Conservation (phyloP, 1,139 yeast species). For the Debaryomyces sp. region DNA sequence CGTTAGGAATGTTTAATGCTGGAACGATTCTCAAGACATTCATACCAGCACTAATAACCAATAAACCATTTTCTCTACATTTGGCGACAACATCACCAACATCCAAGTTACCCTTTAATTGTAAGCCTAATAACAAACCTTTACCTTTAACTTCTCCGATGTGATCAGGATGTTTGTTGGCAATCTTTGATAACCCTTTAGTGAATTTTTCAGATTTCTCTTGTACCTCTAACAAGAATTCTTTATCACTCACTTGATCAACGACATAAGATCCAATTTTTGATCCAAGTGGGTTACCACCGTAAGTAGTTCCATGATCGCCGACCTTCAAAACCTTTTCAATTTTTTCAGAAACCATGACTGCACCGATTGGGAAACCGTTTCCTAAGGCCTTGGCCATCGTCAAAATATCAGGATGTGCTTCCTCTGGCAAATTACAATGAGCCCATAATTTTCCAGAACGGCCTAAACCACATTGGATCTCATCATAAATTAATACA, state of each 20-base stretch:
- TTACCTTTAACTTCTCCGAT: constrained; percentile 78
- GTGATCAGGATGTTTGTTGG: constrained; percentile 57
- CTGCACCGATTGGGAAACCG: constrained; percentile 97
- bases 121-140: constrained; percentile 84
- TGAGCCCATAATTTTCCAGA: constrained; percentile 96
- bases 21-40: constrained; percentile 91
- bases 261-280: constrained; percentile 79
- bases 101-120: constrained; percentile 58
- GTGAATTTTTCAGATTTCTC: constrained; percentile 58
- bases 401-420: constrained; percentile 92
- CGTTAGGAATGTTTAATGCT: constrained; percentile 80
- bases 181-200: constrained; percentile 53
- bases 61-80: constrained; percentile 77
- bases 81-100: constrained; percentile 66
- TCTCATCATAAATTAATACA: constrained; percentile 87
- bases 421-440: constrained; percentile 65
- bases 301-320: constrained; percentile 97
- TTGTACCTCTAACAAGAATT: constrained; percentile 61
- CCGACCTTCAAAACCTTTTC: constrained; percentile 78
- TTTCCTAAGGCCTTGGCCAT: constrained; percentile 96
- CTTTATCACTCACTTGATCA: constrained; percentile 60
- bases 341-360: constrained; percentile 79
- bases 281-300: constrained; percentile 94
- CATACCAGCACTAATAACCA: constrained; percentile 88
- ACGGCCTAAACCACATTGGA: constrained; percentile 95